A percentile compares a stretch with the other conserved stretches of the same genome.
Conservation (phyloP, 139 green algal species). For the Gonium pectorale region DNA sequence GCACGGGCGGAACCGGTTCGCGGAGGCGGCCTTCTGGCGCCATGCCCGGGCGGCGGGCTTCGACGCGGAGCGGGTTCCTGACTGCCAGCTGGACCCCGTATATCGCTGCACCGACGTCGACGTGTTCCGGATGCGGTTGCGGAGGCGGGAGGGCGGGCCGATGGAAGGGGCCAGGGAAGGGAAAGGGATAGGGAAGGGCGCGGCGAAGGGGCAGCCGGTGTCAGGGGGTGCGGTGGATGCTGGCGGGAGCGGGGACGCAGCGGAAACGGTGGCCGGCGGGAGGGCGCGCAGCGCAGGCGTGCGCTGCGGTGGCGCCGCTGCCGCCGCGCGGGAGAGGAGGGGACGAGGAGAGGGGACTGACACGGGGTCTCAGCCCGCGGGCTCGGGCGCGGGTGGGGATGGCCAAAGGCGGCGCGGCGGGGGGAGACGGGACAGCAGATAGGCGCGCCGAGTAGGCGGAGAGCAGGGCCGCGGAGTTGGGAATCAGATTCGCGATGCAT, state of each 20-base stretch:
- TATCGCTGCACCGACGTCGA: conserved; percentile 71
- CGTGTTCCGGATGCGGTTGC: conserved; percentile 53
- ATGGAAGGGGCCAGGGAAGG: not conserved
- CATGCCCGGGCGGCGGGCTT: conserved; percentile 33
- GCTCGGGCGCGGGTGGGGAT: no score
- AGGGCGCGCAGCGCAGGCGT: no score
- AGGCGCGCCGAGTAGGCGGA: no score
- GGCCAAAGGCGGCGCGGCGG: no score
- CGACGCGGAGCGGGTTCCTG: not conserved
- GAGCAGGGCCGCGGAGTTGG: no score
- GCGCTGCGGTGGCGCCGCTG: no score
- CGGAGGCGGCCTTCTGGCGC: conserved; percentile 58
- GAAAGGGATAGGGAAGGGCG: not conserved
- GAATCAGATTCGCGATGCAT: no score
- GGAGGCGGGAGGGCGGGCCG: not conserved
- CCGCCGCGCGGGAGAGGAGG: no score
- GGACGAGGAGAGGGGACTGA: no score
- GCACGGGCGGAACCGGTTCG: conserved; percentile 67
- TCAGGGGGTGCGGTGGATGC: not conserved
- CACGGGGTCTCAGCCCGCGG: no score
- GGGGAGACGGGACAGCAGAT: no score
- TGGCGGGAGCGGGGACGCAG: not conserved
- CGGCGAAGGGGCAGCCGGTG: not conserved
- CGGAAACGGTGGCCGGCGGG: no score
- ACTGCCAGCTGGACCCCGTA: conserved; percentile 58